phyloP scores from a whole-genome alignment of 1,284 basidiomycete genomes.

The Trichosporon faecale region DNA sequence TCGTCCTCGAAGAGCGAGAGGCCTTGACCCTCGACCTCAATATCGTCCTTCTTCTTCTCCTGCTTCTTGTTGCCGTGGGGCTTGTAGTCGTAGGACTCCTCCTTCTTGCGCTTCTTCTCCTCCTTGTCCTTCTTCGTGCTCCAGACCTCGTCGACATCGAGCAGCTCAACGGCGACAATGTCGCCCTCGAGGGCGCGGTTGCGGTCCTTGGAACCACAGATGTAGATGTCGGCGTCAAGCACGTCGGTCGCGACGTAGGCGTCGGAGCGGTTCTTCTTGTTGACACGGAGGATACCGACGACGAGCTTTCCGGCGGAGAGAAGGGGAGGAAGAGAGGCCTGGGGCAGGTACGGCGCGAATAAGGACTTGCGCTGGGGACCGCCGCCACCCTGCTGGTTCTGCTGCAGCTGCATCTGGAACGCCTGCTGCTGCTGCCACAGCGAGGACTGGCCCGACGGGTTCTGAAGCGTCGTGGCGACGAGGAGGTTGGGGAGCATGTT shows the following conservation, averaged over 20 bases:
- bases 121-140: slow-evolving; percentile 99
- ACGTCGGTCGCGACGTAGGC: slow-evolving; percentile 99
- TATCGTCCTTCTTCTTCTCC: slow-evolving; percentile 99
- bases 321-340: slow-evolving; percentile 93
- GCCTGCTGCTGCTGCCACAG: slow-evolving; percentile 80
- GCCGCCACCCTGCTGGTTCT: slow-evolving; percentile 58
- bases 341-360: slow-evolving; percentile 97
- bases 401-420: slow-evolving; percentile 79
- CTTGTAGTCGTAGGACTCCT: slow-evolving; percentile 82
- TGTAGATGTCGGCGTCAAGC: slow-evolving; percentile 97
- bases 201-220: slow-evolving; percentile 96
- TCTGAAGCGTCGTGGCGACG: slow-evolving; percentile 83
- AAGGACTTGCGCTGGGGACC: slow-evolving; percentile 96
- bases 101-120: slow-evolving; percentile 99
- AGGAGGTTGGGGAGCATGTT: slow-evolving; percentile 94
- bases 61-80: slow-evolving; percentile 75
- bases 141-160: slow-evolving; percentile 99
- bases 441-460: slow-evolving; percentile 39
- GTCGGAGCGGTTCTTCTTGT: slow-evolving; percentile 98
- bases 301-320: slow-evolving; percentile 98
- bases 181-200: slow-evolving; percentile 98
- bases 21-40: slow-evolving; percentile 98
- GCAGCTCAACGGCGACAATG: slow-evolving; percentile 95
- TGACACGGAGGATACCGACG: slow-evolving; percentile 93
- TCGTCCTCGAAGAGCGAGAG: slow-evolving; percentile 95